Evolutionary conservation across 176 grass and related monocot species (phyloP).

Genomic region (Triticum monococcum): DNA sequence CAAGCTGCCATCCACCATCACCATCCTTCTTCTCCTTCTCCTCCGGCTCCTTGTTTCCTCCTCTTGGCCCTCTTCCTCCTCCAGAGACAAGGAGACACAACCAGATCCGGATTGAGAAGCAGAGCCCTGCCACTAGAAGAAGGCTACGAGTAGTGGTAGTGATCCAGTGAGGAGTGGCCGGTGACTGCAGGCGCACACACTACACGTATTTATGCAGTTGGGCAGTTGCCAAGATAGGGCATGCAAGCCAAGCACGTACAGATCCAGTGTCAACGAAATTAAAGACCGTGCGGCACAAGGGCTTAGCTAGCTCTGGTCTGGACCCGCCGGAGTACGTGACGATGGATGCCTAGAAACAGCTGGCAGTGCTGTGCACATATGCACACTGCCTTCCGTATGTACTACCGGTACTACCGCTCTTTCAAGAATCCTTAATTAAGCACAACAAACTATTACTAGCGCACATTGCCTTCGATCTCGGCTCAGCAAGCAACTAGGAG

Average conservation of each 20-base stretch:
- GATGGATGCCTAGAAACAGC: neutral
- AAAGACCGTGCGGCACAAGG: neutral
- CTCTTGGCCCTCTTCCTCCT: neutral
- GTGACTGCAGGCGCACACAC: conserved; percentile 3
- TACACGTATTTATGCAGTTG: neutral
- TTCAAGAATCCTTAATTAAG: no score
- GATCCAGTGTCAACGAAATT: neutral
- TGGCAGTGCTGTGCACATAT: neutral
- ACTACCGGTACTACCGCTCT: no score
- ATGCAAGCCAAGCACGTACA: neutral
- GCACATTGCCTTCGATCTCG: no score
- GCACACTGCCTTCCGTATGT: neutral
- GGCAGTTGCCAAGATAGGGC: neutral
- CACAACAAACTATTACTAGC: no score
- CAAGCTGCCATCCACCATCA: conserved; percentile 39
- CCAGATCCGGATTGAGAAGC: neutral
- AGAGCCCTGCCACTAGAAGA: neutral
- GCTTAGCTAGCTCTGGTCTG: neutral
- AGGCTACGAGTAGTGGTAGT: neutral
- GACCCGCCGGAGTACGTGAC: neutral
- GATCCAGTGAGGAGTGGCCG: neutral
- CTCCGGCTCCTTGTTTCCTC: neutral
- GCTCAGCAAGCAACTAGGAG: no score
- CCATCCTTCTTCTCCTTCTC: neutral
- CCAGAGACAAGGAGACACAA: neutral